A percentile compares a stretch with the other conserved stretches of the same genome.
Conservation (phyloP, 768 basidiomycete genomes). For the Lyophyllum shimeji region DNA sequence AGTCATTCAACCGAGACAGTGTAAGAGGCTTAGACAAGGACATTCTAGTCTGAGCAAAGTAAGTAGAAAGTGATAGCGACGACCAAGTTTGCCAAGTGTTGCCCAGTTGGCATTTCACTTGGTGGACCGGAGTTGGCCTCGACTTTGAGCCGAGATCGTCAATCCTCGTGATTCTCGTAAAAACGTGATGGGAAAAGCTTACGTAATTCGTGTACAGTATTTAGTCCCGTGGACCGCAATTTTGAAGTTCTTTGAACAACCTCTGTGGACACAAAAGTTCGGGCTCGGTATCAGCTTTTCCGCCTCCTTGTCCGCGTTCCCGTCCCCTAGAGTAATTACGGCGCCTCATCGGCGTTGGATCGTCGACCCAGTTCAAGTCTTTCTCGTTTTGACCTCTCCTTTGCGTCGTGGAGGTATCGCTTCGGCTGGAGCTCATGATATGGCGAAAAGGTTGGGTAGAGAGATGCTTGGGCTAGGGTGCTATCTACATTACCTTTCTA, state of each 20-base stretch:
- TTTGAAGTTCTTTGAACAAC: conserved; percentile 53
- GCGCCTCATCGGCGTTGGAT: conserved; percentile 32
- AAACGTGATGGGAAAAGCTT: conserved; percentile 36
- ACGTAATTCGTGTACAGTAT: conserved; percentile 38
- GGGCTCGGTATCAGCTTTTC: conserved; percentile 78
- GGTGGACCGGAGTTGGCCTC: neutral
- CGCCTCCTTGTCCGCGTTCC: conserved; percentile 95
- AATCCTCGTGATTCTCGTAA: neutral
- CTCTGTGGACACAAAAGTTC: conserved; percentile 89
- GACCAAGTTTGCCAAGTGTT: neutral
- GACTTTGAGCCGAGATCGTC: neutral
- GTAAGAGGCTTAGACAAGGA: conserved; percentile 49
- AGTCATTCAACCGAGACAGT: conserved; percentile 56
- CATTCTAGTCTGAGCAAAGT: conserved; percentile 37
- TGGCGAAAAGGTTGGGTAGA: conserved; percentile 30
- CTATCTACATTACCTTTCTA: conserved; percentile 31
- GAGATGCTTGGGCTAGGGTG: conserved; percentile 23
- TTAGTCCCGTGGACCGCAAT: conserved; percentile 9
- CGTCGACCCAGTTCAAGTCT: conserved; percentile 28
- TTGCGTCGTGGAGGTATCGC: conserved; percentile 63
- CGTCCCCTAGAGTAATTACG: conserved; percentile 72
- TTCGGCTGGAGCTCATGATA: conserved; percentile 73
- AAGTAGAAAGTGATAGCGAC: neutral
- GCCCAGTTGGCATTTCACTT: no score
- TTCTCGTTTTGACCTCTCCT: conserved; percentile 46